Conservation (phyloP, 2,329 filamentous ascomycete genomes). For the Colletotrichum sp. region DNA sequence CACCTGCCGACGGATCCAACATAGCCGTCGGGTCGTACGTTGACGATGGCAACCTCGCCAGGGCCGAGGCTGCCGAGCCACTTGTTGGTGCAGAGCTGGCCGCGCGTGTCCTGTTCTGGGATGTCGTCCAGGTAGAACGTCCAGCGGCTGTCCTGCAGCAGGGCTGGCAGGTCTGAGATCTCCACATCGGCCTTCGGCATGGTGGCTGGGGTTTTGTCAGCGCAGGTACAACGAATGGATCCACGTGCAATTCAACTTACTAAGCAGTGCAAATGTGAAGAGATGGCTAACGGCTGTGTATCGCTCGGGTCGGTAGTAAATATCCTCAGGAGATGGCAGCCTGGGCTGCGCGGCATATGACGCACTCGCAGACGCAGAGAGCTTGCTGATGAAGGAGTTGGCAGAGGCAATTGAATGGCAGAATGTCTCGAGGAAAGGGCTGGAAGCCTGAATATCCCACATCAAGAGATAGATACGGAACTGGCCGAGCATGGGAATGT, state of each 20-base stretch:
- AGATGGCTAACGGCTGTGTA: conserved; percentile 72
- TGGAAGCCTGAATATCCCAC: conserved; percentile 61
- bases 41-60: conserved; percentile 66
- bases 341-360: conserved; percentile 68
- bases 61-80: conserved; percentile 67
- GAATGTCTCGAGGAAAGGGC: conserved; percentile 64
- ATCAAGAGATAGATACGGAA: conserved; percentile 78
- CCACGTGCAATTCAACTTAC: conserved; percentile 42
- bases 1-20: conserved; percentile 67
- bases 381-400: conserved; percentile 61
- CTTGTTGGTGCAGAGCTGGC: conserved; percentile 65
- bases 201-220: conserved; percentile 44
- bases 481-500: conserved; percentile 78
- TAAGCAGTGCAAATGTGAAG: conserved; percentile 74
- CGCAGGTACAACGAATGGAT: not conserved
- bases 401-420: conserved; percentile 57
- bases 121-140: conserved; percentile 75
- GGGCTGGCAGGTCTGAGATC: conserved; percentile 65
- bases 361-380: conserved; percentile 61
- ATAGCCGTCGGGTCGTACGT: conserved; percentile 77
- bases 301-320: conserved; percentile 69
- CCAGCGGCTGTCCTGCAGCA: conserved; percentile 71
- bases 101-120: conserved; percentile 57
- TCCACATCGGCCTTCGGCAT: conserved; percentile 69
- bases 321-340: conserved; percentile 62